Conservation (phyloP, 2,329 filamentous ascomycete species). For the Aphanoascus verrucosus region DNA sequence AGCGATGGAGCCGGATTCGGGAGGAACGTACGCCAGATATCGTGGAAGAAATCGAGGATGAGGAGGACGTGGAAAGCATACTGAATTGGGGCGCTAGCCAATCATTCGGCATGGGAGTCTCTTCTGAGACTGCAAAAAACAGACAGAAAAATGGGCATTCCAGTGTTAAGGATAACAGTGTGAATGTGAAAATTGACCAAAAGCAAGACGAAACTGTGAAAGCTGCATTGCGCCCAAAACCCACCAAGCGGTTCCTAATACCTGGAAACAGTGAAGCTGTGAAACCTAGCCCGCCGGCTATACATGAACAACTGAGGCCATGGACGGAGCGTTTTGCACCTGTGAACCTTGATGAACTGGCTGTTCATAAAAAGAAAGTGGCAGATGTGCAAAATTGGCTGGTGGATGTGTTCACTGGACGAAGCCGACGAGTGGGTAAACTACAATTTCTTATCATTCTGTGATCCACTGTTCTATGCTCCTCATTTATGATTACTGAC, state of each 20-base stretch:
- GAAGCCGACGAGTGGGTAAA: conserved; percentile 30
- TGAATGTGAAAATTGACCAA: background rate
- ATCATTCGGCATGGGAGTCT: background rate
- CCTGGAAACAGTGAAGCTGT: background rate
- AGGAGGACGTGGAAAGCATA: conserved; percentile 8
- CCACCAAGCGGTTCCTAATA: conserved; percentile 24
- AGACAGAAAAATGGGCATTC: background rate
- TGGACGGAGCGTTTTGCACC: conserved; percentile 86
- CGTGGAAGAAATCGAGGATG: conserved; percentile 24
- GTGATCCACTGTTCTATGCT: background rate
- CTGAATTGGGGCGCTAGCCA: background rate
- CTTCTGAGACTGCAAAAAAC: background rate
- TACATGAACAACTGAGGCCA: conserved; percentile 34
- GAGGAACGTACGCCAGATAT: conserved; percentile 20
- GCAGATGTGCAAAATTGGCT: conserved; percentile 77
- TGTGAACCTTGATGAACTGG: conserved; percentile 64
- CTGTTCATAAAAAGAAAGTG: conserved; percentile 91
- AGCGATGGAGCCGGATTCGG: conserved; percentile 26
- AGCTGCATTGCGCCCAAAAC: conserved; percentile 12
- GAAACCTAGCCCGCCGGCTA: conserved; percentile 26
- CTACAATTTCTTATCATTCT: background rate
- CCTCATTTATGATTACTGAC: conserved; percentile 17
- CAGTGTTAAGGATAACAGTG: background rate
- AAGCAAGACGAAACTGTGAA: background rate
- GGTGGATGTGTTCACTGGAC: conserved; percentile 57